phyloP scores from a whole-genome alignment of 805 yeast genomes.

The Wickerhamomyces chaumierensis region DNA sequence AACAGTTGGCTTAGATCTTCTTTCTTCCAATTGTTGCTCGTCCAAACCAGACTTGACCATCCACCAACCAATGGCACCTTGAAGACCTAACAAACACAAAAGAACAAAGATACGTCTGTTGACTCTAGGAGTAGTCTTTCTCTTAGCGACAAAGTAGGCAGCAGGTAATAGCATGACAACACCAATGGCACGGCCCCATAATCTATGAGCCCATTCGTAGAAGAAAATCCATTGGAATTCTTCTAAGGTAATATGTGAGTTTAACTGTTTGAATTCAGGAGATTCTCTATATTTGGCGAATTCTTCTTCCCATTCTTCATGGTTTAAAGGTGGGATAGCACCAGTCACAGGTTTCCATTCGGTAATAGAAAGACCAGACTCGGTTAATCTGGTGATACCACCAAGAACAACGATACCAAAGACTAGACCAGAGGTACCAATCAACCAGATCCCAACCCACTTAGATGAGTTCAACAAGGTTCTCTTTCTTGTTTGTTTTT shows the following conservation, averaged over 20 bases:
- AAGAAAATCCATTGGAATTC: constrained; percentile 90
- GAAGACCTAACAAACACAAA: constrained; percentile 73
- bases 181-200: constrained; percentile 89
- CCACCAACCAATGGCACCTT: constrained; percentile 99
- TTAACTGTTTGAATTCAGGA: constrained; percentile 85
- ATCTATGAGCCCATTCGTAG: constrained; percentile 97
- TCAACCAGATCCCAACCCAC: constrained; percentile 75
- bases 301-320: constrained; percentile 78
- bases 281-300: constrained; percentile 71
- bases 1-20: constrained; percentile 93
- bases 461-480: constrained; percentile 24
- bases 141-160: constrained; percentile 58
- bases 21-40: constrained; percentile 60
- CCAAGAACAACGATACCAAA: constrained; percentile 96
- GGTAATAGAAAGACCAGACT: constrained; percentile 90
- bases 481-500: constrained; percentile 9
- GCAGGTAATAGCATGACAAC: constrained; percentile 77
- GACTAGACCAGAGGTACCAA: constrained; percentile 79
- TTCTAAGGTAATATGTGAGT: constrained; percentile 78
- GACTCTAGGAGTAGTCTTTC: constrained; percentile 55
- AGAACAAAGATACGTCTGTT: constrained; percentile 61
- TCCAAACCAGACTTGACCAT: constrained; percentile 96
- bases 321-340: constrained; percentile 73
- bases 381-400: constrained; percentile 90
- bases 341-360: constrained; percentile 99